A percentile compares a stretch with the other conserved stretches of the same genome.
Conservation (phyloP, 1,139 yeast species). For the Pichia sp. region DNA sequence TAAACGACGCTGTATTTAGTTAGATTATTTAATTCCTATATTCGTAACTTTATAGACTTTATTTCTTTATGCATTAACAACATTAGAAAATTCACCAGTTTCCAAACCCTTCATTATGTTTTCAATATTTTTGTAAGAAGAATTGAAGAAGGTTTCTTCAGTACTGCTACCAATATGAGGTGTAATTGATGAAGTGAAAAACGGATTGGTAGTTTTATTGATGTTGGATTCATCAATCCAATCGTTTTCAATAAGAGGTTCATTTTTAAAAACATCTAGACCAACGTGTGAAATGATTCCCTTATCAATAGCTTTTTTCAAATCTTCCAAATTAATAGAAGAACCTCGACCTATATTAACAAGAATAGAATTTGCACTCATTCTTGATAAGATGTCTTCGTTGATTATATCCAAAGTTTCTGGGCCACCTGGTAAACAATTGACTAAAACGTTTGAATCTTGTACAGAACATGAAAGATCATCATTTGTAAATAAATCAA, state of each 20-base stretch:
- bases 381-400: slow-evolving; percentile 35
- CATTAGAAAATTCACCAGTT: slow-evolving; percentile 20
- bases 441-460: slow-evolving; percentile 47
- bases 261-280: slow-evolving; percentile 69
- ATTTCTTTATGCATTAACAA: slow-evolving; percentile 2
- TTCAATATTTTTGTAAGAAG: slow-evolving; percentile 38
- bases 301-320: slow-evolving; percentile 55
- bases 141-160: slow-evolving; percentile 36
- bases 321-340: slow-evolving; percentile 64
- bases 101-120: slow-evolving; percentile 37
- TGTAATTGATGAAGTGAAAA: slow-evolving; percentile 42
- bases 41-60: no score
- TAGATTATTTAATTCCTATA: no score
- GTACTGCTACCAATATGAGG: slow-evolving; percentile 81
- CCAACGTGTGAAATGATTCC: slow-evolving; percentile 73
- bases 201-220: slow-evolving; percentile 3
- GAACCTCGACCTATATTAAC: slow-evolving; percentile 78
- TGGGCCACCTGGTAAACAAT: slow-evolving; percentile 62
- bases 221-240: slow-evolving; percentile 6
- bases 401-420: slow-evolving; percentile 53
- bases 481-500: neutral
- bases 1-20: no score
- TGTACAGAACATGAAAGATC: slow-evolving; percentile 29
- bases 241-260: slow-evolving; percentile 43
- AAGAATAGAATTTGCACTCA: slow-evolving; percentile 48